phyloP scores from a whole-genome alignment of 805 yeast genomes.

The Schwanniomyces sp. region DNA sequence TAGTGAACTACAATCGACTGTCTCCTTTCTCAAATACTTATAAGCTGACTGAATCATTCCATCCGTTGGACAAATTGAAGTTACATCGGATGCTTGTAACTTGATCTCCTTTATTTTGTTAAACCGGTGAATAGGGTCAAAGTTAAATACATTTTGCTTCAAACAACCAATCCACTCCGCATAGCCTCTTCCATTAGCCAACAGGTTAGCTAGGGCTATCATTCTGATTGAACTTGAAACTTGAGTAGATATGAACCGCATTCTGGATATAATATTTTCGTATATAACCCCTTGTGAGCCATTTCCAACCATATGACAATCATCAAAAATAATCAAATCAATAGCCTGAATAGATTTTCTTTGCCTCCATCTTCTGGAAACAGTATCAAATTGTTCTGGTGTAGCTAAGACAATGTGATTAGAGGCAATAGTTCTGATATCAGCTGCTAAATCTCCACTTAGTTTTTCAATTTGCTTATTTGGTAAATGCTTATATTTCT shows the following conservation, averaged over 20 bases:
- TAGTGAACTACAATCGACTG: conserved; percentile 26
- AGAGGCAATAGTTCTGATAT: conserved; percentile 53
- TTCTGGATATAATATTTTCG: conserved; percentile 69
- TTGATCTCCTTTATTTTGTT: conserved; percentile 57
- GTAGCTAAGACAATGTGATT: conserved; percentile 75
- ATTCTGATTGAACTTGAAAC: conserved; percentile 56
- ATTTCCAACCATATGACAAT: conserved; percentile 63
- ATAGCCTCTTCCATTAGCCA: conserved; percentile 74
- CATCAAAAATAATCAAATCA: conserved; percentile 71
- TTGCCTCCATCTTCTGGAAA: conserved; percentile 83
- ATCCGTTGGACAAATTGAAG: conserved; percentile 54
- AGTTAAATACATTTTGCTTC: conserved; percentile 64
- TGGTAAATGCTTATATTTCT: conserved; percentile 49
- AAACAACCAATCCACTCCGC: conserved; percentile 85
- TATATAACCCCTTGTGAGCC: conserved; percentile 60
- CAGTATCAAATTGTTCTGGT: conserved; percentile 70
- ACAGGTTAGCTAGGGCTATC: conserved; percentile 66
- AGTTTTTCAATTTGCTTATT: conserved; percentile 60
- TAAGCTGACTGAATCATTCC: conserved; percentile 53
- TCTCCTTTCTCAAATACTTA: conserved; percentile 32
- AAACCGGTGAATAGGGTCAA: conserved; percentile 60
- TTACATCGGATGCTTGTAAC: conserved; percentile 44
- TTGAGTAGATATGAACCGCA: conserved; percentile 68
- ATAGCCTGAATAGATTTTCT: conserved; percentile 67
- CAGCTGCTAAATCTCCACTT: conserved; percentile 52